phyloP scores from a whole-genome alignment of 31 red algal species.

The Odonthalia washingtoniensis region DNA sequence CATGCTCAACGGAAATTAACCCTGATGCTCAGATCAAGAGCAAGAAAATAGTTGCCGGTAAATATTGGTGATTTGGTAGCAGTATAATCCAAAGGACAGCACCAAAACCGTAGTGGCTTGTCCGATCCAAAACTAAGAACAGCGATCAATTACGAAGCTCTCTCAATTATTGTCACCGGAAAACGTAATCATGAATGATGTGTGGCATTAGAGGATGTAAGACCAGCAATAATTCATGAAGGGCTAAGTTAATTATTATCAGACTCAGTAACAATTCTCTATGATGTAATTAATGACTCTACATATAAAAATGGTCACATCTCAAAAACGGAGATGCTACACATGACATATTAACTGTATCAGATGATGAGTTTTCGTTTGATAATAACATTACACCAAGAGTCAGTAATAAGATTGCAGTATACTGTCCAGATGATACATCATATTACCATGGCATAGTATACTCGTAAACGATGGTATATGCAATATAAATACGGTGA shows the following conservation, averaged over 20 bases:
- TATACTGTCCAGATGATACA: too few species aligned
- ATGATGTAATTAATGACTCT: background rate
- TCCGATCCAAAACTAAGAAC: background rate
- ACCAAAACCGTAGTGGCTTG: background rate
- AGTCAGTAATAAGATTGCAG: too few species aligned
- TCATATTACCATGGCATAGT: too few species aligned
- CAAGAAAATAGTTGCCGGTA: background rate
- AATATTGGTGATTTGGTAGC: background rate
- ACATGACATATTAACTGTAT: too few species aligned
- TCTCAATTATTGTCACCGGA: background rate
- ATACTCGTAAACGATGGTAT: background rate
- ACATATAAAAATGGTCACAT: background rate
- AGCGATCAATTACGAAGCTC: background rate
- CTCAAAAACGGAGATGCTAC: too few species aligned
- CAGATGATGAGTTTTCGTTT: too few species aligned
- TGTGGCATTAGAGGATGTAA: background rate
- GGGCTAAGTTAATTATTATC: background rate
- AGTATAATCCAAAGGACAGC: background rate
- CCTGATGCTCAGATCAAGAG: constrained; percentile 6
- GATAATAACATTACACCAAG: too few species aligned
- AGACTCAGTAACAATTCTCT: background rate
- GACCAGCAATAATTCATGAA: too few species aligned
- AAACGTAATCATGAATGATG: background rate
- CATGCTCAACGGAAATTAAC: background rate
- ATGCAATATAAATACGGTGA: background rate